These are phyloP conservation scores for Chalciporus sphaerocephalus DNA, from an alignment of 768 basidiomycete species.

Conservation along the genomic window DNA sequence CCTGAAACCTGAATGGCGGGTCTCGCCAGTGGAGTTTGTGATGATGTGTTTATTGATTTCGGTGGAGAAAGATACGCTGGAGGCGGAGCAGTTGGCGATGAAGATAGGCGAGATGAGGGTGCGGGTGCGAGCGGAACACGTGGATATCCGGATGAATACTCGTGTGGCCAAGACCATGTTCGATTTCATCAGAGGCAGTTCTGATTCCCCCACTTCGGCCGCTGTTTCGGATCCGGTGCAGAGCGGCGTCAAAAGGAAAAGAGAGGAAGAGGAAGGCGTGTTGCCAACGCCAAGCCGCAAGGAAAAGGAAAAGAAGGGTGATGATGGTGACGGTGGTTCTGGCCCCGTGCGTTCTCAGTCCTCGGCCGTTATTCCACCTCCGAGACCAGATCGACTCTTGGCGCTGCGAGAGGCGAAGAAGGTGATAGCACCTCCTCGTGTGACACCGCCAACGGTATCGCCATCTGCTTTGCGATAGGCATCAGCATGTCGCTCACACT, in stretches of 20 bases:
- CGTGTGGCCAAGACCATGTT: constrained; percentile 54
- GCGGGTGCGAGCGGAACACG: constrained; percentile 49
- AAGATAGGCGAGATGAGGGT: constrained; percentile 50
- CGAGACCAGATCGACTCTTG: constrained; percentile 16
- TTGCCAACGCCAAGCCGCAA: constrained; percentile 5
- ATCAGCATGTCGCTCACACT: too few species aligned
- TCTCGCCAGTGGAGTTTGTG: constrained; percentile 70
- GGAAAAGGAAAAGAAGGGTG: constrained; percentile 17
- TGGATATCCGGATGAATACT: constrained; percentile 63
- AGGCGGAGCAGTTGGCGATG: constrained; percentile 37
- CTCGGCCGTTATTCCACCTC: constrained; percentile 10
- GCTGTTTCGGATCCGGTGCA: background rate
- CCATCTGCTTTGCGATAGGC: constrained; percentile 4
- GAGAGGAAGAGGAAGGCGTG: constrained; percentile 19
- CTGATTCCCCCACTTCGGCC: constrained; percentile 1
- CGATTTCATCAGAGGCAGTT: constrained; percentile 41
- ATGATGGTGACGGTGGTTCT: background rate
- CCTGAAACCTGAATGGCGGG: constrained; percentile 39
- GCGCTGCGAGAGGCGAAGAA: constrained; percentile 17
- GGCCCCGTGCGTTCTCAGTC: background rate
- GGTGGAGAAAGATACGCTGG: constrained; percentile 39
- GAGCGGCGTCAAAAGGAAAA: constrained; percentile 19
- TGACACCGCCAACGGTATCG: constrained; percentile 3
- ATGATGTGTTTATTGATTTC: constrained; percentile 52
- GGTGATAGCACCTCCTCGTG: constrained; percentile 16